Percentiles rank a stretch among this genome's conserved stretches.
Conservation (phyloP, 2,329 filamentous ascomycete genomes). For the Erysiphe pulchra region DNA sequence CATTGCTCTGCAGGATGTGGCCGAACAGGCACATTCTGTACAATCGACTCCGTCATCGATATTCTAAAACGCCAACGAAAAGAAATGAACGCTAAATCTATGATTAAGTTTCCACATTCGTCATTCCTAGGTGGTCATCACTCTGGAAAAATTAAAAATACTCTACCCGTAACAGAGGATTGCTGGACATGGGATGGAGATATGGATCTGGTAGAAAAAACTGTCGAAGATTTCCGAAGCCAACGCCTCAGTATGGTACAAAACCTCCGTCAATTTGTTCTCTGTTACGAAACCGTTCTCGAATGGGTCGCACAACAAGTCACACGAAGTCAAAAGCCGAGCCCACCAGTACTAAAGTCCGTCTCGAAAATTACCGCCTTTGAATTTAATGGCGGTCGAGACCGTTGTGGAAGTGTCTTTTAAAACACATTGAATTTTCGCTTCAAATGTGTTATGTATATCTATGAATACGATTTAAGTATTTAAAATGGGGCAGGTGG, state of each 20-base stretch:
- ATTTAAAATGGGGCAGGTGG: too few relatives aligned
- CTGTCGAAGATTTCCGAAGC: conserved; percentile 70
- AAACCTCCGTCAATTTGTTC: conserved; percentile 72
- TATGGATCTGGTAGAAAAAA: conserved; percentile 58
- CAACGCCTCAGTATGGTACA: conserved; percentile 95
- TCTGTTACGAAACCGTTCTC: conserved; percentile 85
- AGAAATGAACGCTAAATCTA: conserved; percentile 5
- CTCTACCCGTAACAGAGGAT: conserved; percentile 14
- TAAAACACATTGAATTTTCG: too few relatives aligned
- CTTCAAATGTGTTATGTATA: too few relatives aligned
- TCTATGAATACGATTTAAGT: too few relatives aligned
- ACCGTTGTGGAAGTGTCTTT: too few relatives aligned
- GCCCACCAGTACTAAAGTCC: too few relatives aligned
- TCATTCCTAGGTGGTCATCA: conserved; percentile 20
- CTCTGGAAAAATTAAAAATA: conserved; percentile 1
- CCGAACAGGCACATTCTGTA: conserved; percentile 87
- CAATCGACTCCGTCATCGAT: conserved; percentile 83
- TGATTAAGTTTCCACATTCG: conserved; percentile 7
- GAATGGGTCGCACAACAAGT: conserved; percentile 43
- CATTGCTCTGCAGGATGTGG: conserved; percentile 94
- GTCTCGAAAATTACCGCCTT: too few relatives aligned
- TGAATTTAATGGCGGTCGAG: too few relatives aligned
- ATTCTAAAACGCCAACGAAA: conserved; percentile 72
- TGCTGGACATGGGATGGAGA: conserved; percentile 46
- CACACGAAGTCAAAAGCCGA: neutral